Evolutionary conservation across 805 yeast species (phyloP).

Genomic region (Candida suzukii): DNA sequence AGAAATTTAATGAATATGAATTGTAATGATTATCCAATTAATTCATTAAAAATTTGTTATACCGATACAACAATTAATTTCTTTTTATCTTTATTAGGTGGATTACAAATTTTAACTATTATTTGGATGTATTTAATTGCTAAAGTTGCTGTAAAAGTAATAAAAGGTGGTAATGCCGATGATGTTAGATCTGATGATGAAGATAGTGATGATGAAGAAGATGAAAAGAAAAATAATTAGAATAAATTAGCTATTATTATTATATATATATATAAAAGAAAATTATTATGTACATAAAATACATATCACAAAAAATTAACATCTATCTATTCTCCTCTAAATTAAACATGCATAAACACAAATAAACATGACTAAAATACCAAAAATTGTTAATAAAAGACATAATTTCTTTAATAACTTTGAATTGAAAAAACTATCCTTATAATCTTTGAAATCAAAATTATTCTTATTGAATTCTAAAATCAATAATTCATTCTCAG

Average conservation of each 20-base stretch:
- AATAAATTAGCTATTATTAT: background rate
- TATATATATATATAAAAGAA: background rate
- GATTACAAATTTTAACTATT: slow-evolving; percentile 57
- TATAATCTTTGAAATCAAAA: slow-evolving; percentile 17
- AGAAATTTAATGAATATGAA: slow-evolving; percentile 36
- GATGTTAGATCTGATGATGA: slow-evolving; percentile 84
- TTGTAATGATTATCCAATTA: slow-evolving; percentile 25
- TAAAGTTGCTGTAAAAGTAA: slow-evolving; percentile 62
- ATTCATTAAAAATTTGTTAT: slow-evolving; percentile 38
- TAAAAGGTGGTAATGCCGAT: slow-evolving; percentile 72
- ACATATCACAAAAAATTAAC: background rate
- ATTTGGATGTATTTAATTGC: slow-evolving; percentile 73
- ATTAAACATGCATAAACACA: slow-evolving; percentile 45
- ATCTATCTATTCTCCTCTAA: slow-evolving; percentile 9
- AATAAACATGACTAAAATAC: slow-evolving; percentile 45
- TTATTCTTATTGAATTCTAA: slow-evolving; percentile 7
- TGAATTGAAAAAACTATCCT: slow-evolving; percentile 15
- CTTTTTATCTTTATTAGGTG: slow-evolving; percentile 51
- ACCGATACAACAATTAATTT: slow-evolving; percentile 34
- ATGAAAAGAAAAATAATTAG: background rate
- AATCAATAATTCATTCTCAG: slow-evolving; percentile 10
- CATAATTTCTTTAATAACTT: slow-evolving; percentile 16
- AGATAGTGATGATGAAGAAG: slow-evolving; percentile 27
- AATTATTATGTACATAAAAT: background rate
- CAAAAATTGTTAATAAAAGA: slow-evolving; percentile 43